Evolutionary conservation across 345 rosid species (phyloP).

Genomic region (Camelina hispida): DNA sequence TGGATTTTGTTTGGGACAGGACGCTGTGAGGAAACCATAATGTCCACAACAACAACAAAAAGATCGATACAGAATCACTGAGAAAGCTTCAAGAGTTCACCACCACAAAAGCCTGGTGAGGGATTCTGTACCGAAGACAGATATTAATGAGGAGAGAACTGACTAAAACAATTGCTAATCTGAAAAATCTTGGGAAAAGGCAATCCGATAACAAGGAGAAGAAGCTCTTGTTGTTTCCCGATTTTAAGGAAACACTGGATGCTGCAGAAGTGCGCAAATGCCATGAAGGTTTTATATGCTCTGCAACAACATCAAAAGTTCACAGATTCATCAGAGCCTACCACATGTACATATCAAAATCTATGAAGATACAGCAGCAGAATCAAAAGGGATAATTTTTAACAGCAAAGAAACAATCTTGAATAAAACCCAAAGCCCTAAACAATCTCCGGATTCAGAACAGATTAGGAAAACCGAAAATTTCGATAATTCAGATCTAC

Average conservation of each 20-base stretch:
- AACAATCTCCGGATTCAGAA: slow-evolving; percentile 9
- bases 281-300: slow-evolving; percentile 78
- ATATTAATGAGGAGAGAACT: slow-evolving; percentile 59
- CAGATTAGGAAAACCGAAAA: background rate
- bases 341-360: background rate
- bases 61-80: slow-evolving; percentile 31
- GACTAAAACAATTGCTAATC: slow-evolving; percentile 53
- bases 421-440: slow-evolving; percentile 16
- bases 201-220: slow-evolving; percentile 80
- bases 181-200: slow-evolving; percentile 73
- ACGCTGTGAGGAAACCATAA: slow-evolving; percentile 44
- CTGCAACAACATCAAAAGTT: slow-evolving; percentile 51
- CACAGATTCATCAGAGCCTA: slow-evolving; percentile 22
- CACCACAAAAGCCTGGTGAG: slow-evolving; percentile 35
- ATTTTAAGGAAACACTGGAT: slow-evolving; percentile 86
- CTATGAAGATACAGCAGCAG: background rate
- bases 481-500: slow-evolving; percentile 33
- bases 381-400: background rate
- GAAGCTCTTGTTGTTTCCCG: slow-evolving; percentile 86
- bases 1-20: slow-evolving; percentile 32
- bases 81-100: slow-evolving; percentile 31
- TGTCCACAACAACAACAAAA: background rate
- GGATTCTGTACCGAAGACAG: slow-evolving; percentile 55
- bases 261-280: slow-evolving; percentile 67
- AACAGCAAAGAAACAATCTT: background rate